Evolutionary conservation across 1,139 yeast genomes (phyloP).

Genomic region (Candida sp.): DNA sequence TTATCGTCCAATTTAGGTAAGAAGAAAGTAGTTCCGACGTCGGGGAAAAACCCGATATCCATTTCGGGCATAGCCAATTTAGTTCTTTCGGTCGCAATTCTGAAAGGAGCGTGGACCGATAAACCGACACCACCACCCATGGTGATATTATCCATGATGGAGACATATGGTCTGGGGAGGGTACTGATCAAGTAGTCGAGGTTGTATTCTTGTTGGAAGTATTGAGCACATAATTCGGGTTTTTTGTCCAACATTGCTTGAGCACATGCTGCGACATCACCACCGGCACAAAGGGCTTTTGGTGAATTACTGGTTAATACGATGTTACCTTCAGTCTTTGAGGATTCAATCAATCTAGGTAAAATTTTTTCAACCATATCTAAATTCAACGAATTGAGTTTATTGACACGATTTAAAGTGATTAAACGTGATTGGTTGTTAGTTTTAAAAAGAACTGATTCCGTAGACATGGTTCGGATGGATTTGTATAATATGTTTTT

Average conservation of each 20-base stretch:
- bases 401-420: constrained; percentile 74
- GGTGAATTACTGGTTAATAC: constrained; percentile 68
- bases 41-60: constrained; percentile 96
- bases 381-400: constrained; percentile 80
- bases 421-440: constrained; percentile 70
- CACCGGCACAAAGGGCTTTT: constrained; percentile 82
- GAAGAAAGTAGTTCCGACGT: constrained; percentile 92
- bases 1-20: constrained; percentile 80
- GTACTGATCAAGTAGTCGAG: constrained; percentile 78
- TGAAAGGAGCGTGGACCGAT: constrained; percentile 88
- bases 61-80: constrained; percentile 97
- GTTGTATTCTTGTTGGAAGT: constrained; percentile 79
- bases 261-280: constrained; percentile 85
- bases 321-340: constrained; percentile 68
- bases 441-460: constrained; percentile 54
- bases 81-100: constrained; percentile 88
- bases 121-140: constrained; percentile 99
- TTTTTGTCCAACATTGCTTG: constrained; percentile 46
- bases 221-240: constrained; percentile 53
- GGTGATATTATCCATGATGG: constrained; percentile 88
- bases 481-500: not conserved
- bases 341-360: constrained; percentile 74
- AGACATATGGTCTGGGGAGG: constrained; percentile 78
- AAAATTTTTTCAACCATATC: constrained; percentile 75
- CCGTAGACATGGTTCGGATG: not conserved